phyloP scores from a whole-genome alignment of 768 basidiomycete species.

The Clavulina sp. region DNA sequence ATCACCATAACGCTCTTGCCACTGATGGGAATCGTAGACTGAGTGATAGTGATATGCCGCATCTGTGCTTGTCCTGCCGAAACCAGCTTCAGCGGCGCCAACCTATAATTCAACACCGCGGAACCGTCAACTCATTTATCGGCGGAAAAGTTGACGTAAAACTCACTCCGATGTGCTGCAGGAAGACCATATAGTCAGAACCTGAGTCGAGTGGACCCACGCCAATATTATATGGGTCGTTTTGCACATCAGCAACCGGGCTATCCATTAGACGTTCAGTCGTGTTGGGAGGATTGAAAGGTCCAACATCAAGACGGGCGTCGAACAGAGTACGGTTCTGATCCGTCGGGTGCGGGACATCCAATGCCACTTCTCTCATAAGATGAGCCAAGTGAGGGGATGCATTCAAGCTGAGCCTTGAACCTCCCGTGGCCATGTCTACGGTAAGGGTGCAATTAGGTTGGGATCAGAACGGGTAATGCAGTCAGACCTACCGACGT shows the following conservation, averaged over 20 bases:
- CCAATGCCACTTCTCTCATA: conserved; percentile 44
- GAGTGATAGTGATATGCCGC: conserved; percentile 50
- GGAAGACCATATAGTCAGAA: conserved; percentile 82
- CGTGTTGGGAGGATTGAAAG: conserved; percentile 26
- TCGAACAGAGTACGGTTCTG: conserved; percentile 59
- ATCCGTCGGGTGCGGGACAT: conserved; percentile 56
- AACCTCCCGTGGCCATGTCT: conserved; percentile 48
- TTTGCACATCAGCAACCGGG: background rate
- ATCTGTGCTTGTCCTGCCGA: conserved; percentile 28
- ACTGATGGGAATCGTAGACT: conserved; percentile 24
- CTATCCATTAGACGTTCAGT: background rate
- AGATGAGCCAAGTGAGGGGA: conserved; percentile 75
- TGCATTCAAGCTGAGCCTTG: conserved; percentile 35
- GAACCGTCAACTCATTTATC: too few species aligned
- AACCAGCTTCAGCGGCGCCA: conserved; percentile 23
- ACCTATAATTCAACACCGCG: conserved; percentile 16
- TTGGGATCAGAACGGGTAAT: background rate
- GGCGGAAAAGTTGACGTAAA: background rate
- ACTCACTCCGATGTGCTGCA: conserved; percentile 57
- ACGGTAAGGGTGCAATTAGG: background rate
- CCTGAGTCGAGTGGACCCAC: conserved; percentile 57
- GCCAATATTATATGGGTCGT: background rate
- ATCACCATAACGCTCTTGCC: conserved; percentile 62
- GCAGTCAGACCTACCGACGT: conserved; percentile 31
- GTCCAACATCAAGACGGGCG: conserved; percentile 42